phyloP scores from a whole-genome alignment of 305 asterid species.

The Fraxinus latifolia region DNA sequence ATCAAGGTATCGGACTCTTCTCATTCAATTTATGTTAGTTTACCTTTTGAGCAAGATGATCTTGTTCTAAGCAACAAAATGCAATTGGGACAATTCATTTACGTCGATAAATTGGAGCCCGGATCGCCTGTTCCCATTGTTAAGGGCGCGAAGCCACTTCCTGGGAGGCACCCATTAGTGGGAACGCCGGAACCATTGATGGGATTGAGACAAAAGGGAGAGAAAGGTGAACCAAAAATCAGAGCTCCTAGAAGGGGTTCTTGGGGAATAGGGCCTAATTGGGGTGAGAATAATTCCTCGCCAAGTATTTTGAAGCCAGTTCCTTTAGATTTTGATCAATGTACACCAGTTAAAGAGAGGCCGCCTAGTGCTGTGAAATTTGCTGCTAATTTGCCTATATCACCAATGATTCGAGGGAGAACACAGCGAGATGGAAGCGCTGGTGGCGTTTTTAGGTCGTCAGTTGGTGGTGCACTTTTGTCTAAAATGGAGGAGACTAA shows the following conservation, averaged over 20 bases:
- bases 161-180: constrained; percentile 82
- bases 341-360: constrained; percentile 72
- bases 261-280: constrained; percentile 54
- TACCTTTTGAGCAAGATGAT: constrained; percentile 87
- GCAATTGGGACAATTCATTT: constrained; percentile 88
- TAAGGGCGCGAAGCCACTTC: constrained; percentile 71
- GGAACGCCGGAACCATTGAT: constrained; percentile 93
- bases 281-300: constrained; percentile 37
- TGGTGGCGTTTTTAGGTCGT: constrained; percentile 44
- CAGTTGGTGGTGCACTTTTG: constrained; percentile 67
- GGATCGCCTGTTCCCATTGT: constrained; percentile 92
- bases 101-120: constrained; percentile 76
- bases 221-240: constrained; percentile 31
- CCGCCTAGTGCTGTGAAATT: constrained; percentile 47
- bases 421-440: constrained; percentile 62
- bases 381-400: constrained; percentile 43
- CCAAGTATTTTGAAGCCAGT: constrained; percentile 66
- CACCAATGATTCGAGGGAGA: constrained; percentile 68
- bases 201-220: constrained; percentile 72
- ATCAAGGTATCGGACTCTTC: constrained; percentile 89
- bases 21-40: constrained; percentile 77
- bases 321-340: constrained; percentile 83
- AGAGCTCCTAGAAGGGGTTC: constrained; percentile 77
- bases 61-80: constrained; percentile 90
- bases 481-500: constrained; percentile 46